These are phyloP conservation scores for Hirschfeldia incana DNA, from an alignment of 345 rosid genomes.

Conservation along the genomic window DNA sequence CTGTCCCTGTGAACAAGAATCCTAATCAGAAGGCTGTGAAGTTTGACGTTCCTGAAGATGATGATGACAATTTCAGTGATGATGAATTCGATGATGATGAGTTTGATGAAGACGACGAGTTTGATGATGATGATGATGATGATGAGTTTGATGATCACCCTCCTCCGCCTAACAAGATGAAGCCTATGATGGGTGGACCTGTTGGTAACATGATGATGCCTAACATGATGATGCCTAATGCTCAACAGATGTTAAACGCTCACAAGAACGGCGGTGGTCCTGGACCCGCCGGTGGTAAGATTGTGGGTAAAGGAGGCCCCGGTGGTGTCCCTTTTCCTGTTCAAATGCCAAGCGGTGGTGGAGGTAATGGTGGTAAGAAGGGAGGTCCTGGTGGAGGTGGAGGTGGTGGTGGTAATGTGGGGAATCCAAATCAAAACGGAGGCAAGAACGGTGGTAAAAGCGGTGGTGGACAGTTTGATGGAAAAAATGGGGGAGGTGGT, in stretches of 20 bases:
- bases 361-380: slow-evolving; percentile 56
- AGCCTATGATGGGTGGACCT: slow-evolving; percentile 51
- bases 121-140: slow-evolving; percentile 45
- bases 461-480: slow-evolving; percentile 44
- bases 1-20: slow-evolving; percentile 30
- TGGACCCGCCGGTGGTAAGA: slow-evolving; percentile 51
- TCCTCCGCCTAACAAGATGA: slow-evolving; percentile 53
- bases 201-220: slow-evolving; percentile 54
- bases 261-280: slow-evolving; percentile 50
- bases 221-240: slow-evolving; percentile 53
- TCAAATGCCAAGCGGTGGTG: slow-evolving; percentile 46
- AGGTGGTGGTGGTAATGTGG: slow-evolving; percentile 42
- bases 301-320: slow-evolving; percentile 44
- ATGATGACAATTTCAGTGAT: slow-evolving; percentile 45
- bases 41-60: slow-evolving; percentile 56
- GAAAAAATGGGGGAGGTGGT: slow-evolving; percentile 44
- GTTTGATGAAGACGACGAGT: slow-evolving; percentile 46
- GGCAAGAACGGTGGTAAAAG: slow-evolving; percentile 51
- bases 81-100: slow-evolving; percentile 56
- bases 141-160: slow-evolving; percentile 57
- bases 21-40: slow-evolving; percentile 57
- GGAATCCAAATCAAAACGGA: slow-evolving; percentile 47
- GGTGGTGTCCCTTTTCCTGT: slow-evolving; percentile 43
- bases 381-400: slow-evolving; percentile 48
- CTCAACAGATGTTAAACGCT: slow-evolving; percentile 58